phyloP scores from a whole-genome alignment of 148 eudicot genomes.

The Chenopodium berlandieri region DNA sequence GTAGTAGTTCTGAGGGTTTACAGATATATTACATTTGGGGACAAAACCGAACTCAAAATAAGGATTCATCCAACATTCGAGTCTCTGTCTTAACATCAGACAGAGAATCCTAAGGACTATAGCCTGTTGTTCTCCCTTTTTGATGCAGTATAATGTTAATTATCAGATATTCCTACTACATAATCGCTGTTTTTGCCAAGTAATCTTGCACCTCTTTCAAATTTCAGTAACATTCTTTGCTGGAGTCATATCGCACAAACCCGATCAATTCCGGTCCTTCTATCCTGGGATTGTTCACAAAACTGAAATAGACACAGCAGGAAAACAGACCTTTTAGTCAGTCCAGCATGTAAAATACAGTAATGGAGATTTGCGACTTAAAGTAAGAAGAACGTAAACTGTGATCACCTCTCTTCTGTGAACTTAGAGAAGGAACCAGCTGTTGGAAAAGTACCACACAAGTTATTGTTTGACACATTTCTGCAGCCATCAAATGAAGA shows the following conservation, averaged over 20 bases:
- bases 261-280: constrained; percentile 86
- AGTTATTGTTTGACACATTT: constrained; percentile 64
- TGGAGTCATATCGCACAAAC: constrained; percentile 54
- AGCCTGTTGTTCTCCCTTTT: not conserved
- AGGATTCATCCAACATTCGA: constrained; percentile 8
- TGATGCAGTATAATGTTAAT: constrained; percentile 12
- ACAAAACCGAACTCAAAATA: constrained; percentile 4
- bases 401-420: constrained; percentile 60
- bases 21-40: constrained; percentile 5
- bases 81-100: not conserved
- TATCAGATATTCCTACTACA: constrained; percentile 16
- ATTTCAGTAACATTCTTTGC: constrained; percentile 51
- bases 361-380: not conserved
- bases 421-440: constrained; percentile 72
- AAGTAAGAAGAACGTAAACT: not conserved
- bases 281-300: constrained; percentile 58
- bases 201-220: not conserved
- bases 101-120: not conserved
- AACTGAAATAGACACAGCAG: constrained; percentile 38
- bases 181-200: not conserved
- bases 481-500: constrained; percentile 33
- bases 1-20: not conserved
- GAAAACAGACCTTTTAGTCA: not conserved
- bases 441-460: constrained; percentile 75
- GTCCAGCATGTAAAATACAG: not conserved